Conservation (phyloP, 331 rosid genomes). For the Quercus phellos region DNA sequence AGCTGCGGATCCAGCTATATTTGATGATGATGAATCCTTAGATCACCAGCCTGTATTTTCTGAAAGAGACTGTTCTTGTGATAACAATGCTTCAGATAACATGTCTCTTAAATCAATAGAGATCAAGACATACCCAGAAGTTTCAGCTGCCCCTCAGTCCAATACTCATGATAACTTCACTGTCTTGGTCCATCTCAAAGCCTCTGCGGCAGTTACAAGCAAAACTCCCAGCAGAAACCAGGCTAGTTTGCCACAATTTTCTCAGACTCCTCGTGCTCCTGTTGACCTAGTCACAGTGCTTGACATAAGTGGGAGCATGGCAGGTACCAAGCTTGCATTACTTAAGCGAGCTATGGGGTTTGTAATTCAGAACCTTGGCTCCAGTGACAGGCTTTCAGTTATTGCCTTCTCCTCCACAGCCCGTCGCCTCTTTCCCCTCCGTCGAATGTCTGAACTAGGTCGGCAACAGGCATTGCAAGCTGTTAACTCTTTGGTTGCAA, state of each 20-base stretch:
- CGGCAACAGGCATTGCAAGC: slow-evolving; percentile 89
- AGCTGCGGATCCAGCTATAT: slow-evolving; percentile 73
- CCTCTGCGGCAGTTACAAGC: slow-evolving; percentile 43
- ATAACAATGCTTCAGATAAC: slow-evolving; percentile 30
- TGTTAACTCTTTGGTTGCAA: slow-evolving; percentile 92
- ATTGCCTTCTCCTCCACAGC: slow-evolving; percentile 96
- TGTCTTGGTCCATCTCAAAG: slow-evolving; percentile 82
- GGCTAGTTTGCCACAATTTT: slow-evolving; percentile 43
- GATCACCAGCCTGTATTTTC: slow-evolving; percentile 42
- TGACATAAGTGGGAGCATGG: slow-evolving; percentile 94
- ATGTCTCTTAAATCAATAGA: slow-evolving; percentile 42
- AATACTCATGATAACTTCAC: slow-evolving; percentile 52
- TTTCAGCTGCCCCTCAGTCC: slow-evolving; percentile 53
- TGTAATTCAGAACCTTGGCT: slow-evolving; percentile 86
- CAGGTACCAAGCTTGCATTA: slow-evolving; percentile 92
- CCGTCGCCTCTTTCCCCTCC: slow-evolving; percentile 79
- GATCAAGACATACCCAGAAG: slow-evolving; percentile 73
- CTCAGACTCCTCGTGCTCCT: slow-evolving; percentile 68
- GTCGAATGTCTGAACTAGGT: slow-evolving; percentile 74
- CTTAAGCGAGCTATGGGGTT: slow-evolving; percentile 94
- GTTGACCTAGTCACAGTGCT: slow-evolving; percentile 94
- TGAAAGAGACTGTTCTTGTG: slow-evolving; percentile 35
- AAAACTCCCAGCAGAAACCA: slow-evolving; percentile 41
- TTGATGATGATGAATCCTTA: slow-evolving; percentile 82
- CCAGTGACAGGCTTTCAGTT: slow-evolving; percentile 84